Evolutionary conservation across 495 filamentous ascomycete species (phyloP).

Genomic region (Lophiotrema nucula): DNA sequence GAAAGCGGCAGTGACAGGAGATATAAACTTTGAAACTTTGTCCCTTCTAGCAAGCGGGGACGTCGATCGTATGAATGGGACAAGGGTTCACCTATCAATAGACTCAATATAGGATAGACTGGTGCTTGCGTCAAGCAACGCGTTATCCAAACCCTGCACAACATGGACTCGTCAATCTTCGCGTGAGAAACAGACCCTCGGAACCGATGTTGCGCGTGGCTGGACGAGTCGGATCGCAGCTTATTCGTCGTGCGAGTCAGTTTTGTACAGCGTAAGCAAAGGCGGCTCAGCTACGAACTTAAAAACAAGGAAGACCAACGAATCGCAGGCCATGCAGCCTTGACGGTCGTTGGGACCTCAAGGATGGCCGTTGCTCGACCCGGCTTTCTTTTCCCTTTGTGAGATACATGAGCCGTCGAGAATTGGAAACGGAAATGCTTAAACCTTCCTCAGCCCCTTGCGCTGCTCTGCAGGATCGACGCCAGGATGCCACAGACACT

Average conservation of each 20-base stretch:
- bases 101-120: neutral
- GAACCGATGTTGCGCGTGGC: too few species aligned
- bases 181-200: too few species aligned
- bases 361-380: too few species aligned
- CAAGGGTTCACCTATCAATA: neutral
- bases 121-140: neutral
- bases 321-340: neutral
- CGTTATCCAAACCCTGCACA: neutral
- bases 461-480: constrained; percentile 13
- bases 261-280: too few species aligned
- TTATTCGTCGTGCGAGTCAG: too few species aligned
- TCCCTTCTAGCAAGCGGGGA: too few species aligned
- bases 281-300: too few species aligned
- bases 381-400: neutral
- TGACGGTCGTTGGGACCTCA: neutral
- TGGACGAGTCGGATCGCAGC: too few species aligned
- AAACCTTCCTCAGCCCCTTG: neutral
- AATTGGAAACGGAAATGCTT: neutral
- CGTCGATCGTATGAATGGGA: too few species aligned
- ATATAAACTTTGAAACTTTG: too few species aligned
- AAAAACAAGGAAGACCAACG: neutral
- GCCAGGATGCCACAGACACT: constrained; percentile 9
- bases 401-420: neutral
- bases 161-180: neutral
- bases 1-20: too few species aligned